Evolutionary conservation across 1,284 basidiomycete species (phyloP).

Genomic region (Gomphus bonarii): DNA sequence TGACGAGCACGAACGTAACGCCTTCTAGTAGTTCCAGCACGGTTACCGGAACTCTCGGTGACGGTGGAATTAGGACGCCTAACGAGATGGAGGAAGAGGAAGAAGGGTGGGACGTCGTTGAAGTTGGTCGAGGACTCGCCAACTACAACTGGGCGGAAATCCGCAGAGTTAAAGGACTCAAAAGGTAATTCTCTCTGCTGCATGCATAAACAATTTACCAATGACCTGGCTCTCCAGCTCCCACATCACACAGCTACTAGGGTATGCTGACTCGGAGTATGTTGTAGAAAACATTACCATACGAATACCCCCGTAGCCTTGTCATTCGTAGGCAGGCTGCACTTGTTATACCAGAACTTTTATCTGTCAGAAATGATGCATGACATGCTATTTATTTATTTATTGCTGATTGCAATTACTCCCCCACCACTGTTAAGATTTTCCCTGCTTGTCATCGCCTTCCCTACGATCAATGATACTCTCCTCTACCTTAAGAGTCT

Average conservation of each 20-base stretch:
- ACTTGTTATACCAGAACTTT: not conserved
- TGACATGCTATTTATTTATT: not conserved
- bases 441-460: not conserved
- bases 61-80: not conserved
- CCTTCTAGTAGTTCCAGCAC: slow-evolving; percentile 13
- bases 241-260: slow-evolving; percentile 71
- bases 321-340: not conserved
- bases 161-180: slow-evolving; percentile 77
- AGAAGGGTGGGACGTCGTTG: slow-evolving; percentile 69
- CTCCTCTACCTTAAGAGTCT: not conserved
- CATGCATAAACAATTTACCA: slow-evolving; percentile 10
- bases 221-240: slow-evolving; percentile 42
- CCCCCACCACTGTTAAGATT: not conserved
- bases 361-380: not conserved
- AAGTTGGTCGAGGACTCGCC: slow-evolving; percentile 88
- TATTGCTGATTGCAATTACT: not conserved
- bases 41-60: not conserved
- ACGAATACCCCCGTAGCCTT: slow-evolving; percentile 27
- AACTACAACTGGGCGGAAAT: slow-evolving; percentile 97
- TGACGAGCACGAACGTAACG: slow-evolving; percentile 24
- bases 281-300: slow-evolving; percentile 91
- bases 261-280: slow-evolving; percentile 93
- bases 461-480: not conserved
- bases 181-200: slow-evolving; percentile 48
- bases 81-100: slow-evolving; percentile 21